Evolutionary conservation across 768 basidiomycete species (phyloP).

Genomic region (Tricholoma furcatifolium): DNA sequence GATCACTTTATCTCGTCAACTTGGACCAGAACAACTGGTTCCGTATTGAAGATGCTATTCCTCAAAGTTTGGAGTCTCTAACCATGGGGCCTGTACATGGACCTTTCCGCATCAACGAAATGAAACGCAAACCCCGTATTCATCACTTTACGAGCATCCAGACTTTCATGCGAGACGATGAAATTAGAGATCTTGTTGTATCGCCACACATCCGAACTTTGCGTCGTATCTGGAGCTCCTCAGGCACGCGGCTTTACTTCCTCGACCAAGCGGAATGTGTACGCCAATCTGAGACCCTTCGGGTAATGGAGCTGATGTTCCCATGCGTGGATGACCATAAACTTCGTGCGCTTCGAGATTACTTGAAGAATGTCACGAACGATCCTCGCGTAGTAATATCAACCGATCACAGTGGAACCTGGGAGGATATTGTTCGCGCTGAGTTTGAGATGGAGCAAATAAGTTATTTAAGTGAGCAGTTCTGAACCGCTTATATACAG

Average conservation of each 20-base stretch:
- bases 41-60: conserved; percentile 28
- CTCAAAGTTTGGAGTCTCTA: conserved; percentile 28
- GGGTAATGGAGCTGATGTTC: conserved; percentile 3
- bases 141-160: conserved; percentile 30
- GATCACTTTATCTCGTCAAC: conserved; percentile 27
- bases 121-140: conserved; percentile 24
- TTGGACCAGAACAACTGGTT: conserved; percentile 31
- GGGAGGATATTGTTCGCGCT: neutral
- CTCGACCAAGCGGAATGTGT: conserved; percentile 2
- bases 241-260: neutral
- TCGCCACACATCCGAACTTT: conserved; percentile 27
- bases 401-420: neutral
- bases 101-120: conserved; percentile 24
- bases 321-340: neutral
- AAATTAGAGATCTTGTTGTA: conserved; percentile 28
- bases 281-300: conserved; percentile 2
- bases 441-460: neutral
- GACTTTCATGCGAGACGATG: conserved; percentile 34
- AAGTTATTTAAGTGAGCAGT: neutral
- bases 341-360: neutral
- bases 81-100: conserved; percentile 36
- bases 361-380: neutral
- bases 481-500: neutral
- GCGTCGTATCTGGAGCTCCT: conserved; percentile 20
- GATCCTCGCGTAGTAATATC: conserved; percentile 6